These are phyloP conservation scores for Aulographum hederae DNA, from an alignment of 2,329 filamentous ascomycete genomes.

Conservation along the genomic window DNA sequence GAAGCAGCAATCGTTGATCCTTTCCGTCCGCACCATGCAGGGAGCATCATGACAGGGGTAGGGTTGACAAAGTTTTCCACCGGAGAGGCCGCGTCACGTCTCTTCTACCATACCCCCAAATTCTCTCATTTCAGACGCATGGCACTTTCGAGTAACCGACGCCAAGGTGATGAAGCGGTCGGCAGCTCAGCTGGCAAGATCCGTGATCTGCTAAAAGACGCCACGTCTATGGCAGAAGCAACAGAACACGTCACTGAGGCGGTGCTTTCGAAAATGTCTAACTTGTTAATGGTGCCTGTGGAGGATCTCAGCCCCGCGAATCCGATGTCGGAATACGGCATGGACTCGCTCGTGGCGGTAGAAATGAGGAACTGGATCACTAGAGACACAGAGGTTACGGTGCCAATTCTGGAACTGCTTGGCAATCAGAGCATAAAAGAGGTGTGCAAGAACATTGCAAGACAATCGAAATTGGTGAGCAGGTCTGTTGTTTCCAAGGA, in stretches of 20 bases:
- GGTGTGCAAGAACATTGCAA: no score
- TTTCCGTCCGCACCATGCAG: no score
- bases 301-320: slow-evolving; percentile 3
- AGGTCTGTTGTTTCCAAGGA: no score
- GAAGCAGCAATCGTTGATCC: no score
- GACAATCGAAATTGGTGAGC: no score
- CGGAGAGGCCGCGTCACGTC: slow-evolving; percentile 7
- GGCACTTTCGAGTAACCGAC: no score
- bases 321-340: slow-evolving; percentile 8
- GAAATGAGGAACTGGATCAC: slow-evolving; percentile 11
- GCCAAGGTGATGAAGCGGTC: no score
- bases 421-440: no score
- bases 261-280: slow-evolving; percentile 7
- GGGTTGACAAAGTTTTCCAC: slow-evolving; percentile 10
- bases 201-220: no score
- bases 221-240: slow-evolving; percentile 5
- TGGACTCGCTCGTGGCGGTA: slow-evolving; percentile 10
- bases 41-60: slow-evolving; percentile 8
- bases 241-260: slow-evolving; percentile 5
- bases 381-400: slow-evolving; percentile 9
- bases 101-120: no score
- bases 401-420: slow-evolving; percentile 1
- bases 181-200: no score
- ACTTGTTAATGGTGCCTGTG: background rate
- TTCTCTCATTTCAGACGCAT: no score